These are phyloP conservation scores for Typha latifolia DNA, from an alignment of 176 grass and related monocot species.

Conservation along the genomic window DNA sequence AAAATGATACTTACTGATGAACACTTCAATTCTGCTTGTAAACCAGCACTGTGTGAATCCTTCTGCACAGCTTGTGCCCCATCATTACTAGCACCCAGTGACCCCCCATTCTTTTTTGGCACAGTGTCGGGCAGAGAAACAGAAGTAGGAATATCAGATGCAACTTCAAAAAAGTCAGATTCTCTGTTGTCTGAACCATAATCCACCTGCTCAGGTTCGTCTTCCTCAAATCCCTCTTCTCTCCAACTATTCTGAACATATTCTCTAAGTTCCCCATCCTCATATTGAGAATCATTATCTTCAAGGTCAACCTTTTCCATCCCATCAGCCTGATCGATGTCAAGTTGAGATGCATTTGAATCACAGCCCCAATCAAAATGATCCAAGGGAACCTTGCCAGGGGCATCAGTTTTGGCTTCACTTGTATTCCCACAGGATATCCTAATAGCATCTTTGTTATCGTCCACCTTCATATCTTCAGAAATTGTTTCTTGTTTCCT, in stretches of 20 bases:
- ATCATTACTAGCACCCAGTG: conserved; percentile 15
- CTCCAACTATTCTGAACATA: conserved; percentile 43
- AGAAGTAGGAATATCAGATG: conserved; percentile 5
- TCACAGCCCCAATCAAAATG: conserved; percentile 21
- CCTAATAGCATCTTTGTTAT: not conserved
- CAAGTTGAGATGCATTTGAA: conserved; percentile 26
- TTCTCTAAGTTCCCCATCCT: conserved; percentile 93
- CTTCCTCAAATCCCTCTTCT: conserved; percentile 39
- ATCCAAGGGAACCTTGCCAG: conserved; percentile 20
- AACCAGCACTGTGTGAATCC: conserved; percentile 16
- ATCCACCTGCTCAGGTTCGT: conserved; percentile 27
- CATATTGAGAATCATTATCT: conserved; percentile 95
- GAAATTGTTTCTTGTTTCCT: not conserved
- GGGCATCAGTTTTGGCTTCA: conserved; percentile 23
- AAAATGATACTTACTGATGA: conserved; percentile 27
- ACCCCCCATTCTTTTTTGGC: conserved; percentile 20
- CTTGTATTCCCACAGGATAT: not conserved
- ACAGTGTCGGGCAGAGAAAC: conserved; percentile 19
- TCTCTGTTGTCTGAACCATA: conserved; percentile 40
- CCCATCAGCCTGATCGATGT: conserved; percentile 17
- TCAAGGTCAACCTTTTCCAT: conserved; percentile 36
- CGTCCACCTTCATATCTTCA: not conserved
- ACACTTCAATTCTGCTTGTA: conserved; percentile 19
- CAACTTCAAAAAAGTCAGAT: conserved; percentile 14
- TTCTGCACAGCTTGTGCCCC: conserved; percentile 19